These are phyloP conservation scores for Candida oleophila DNA, from an alignment of 805 yeast species.

Conservation along the genomic window DNA sequence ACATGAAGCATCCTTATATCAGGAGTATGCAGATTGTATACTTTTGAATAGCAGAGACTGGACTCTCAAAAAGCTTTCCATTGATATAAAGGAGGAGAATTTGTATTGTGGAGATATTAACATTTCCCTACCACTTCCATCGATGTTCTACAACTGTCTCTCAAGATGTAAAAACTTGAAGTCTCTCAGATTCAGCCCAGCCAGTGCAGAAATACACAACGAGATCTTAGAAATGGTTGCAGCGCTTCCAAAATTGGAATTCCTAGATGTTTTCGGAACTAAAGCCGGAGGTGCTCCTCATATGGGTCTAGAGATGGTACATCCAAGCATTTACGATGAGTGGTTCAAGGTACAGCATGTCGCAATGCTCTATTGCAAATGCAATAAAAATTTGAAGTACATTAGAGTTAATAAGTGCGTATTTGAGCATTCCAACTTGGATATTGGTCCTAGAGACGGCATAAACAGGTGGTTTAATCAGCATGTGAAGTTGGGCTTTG, in stretches of 20 bases:
- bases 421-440: slow-evolving; percentile 36
- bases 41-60: slow-evolving; percentile 8
- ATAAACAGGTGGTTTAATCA: slow-evolving; percentile 48
- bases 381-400: slow-evolving; percentile 31
- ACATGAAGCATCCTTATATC: slow-evolving; percentile 8
- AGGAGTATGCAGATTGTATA: slow-evolving; percentile 18
- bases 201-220: slow-evolving; percentile 6
- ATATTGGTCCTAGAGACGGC: slow-evolving; percentile 42
- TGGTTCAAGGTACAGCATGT: slow-evolving; percentile 58
- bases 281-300: slow-evolving; percentile 55
- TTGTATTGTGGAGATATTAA: slow-evolving; percentile 27
- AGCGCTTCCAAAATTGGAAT: slow-evolving; percentile 22
- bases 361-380: slow-evolving; percentile 39
- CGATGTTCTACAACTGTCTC: slow-evolving; percentile 13
- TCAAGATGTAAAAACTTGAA: slow-evolving; percentile 18
- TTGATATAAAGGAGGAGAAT: slow-evolving; percentile 42
- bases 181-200: slow-evolving; percentile 42
- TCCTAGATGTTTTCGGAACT: slow-evolving; percentile 47
- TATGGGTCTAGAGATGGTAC: slow-evolving; percentile 51
- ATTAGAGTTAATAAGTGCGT: slow-evolving; percentile 50
- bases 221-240: slow-evolving; percentile 25
- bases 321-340: slow-evolving; percentile 54
- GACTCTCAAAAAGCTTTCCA: slow-evolving; percentile 31
- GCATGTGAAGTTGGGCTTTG: slow-evolving; percentile 26
- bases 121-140: slow-evolving; percentile 16